phyloP scores from a whole-genome alignment of 805 yeast species.

The Saturnispora quitensis region DNA sequence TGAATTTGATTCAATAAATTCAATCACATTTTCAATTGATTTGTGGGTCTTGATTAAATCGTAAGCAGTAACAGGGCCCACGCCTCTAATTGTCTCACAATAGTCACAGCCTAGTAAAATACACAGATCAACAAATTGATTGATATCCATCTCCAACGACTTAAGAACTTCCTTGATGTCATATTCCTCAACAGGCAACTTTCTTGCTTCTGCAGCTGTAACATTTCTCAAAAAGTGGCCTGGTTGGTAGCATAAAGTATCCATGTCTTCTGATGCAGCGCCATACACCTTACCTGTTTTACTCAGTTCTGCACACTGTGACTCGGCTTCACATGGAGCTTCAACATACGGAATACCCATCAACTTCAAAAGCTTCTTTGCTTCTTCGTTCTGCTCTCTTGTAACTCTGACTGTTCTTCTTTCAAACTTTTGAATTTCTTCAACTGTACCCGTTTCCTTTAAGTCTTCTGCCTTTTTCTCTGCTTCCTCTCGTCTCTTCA shows the following conservation, averaged over 20 bases:
- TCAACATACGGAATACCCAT: conserved; percentile 95
- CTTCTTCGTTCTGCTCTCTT: conserved; percentile 88
- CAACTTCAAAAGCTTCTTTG: conserved; percentile 62
- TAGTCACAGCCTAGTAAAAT: conserved; percentile 94
- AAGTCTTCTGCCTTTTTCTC: conserved; percentile 62
- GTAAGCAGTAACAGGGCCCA: conserved; percentile 92
- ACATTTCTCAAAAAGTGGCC: conserved; percentile 78
- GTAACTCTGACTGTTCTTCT: conserved; percentile 86
- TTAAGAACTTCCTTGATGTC: conserved; percentile 57
- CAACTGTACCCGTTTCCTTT: conserved; percentile 72
- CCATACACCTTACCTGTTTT: conserved; percentile 87
- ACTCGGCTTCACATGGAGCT: conserved; percentile 98
- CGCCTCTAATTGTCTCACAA: conserved; percentile 89
- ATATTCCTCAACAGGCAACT: conserved; percentile 84
- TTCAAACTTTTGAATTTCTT: conserved; percentile 67
- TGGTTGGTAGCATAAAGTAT: conserved; percentile 86
- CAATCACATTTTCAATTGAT: conserved; percentile 69
- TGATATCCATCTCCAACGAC: conserved; percentile 64
- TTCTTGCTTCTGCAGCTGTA: conserved; percentile 90
- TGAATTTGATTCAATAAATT: conserved; percentile 46
- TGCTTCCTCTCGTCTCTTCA: conserved; percentile 75
- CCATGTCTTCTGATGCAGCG: conserved; percentile 99
- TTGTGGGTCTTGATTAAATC: conserved; percentile 83
- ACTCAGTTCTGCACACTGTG: conserved; percentile 94
- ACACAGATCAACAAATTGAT: conserved; percentile 82